Evolutionary conservation across 2,329 filamentous ascomycete genomes (phyloP).

Genomic region (Alternaria gansuensis): DNA sequence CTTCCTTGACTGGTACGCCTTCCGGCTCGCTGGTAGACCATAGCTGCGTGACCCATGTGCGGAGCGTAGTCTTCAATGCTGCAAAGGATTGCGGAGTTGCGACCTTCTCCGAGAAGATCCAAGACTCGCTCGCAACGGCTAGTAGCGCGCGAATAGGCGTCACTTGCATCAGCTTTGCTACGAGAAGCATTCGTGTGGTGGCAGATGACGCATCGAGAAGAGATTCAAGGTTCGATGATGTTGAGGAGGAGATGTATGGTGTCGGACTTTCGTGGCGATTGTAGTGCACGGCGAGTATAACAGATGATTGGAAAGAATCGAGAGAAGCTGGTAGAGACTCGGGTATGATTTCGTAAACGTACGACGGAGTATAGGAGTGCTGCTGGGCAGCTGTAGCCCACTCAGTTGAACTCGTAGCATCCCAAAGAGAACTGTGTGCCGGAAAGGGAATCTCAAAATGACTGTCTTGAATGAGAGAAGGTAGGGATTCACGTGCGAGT

Average conservation of each 20-base stretch:
- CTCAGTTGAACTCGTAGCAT: conserved; percentile 36
- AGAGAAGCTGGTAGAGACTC: conserved; percentile 23
- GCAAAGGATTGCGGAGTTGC: conserved; percentile 45
- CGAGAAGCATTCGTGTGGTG: conserved; percentile 46
- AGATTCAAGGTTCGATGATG: conserved; percentile 32
- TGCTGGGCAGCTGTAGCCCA: conserved; percentile 40
- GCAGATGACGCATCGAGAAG: conserved; percentile 36
- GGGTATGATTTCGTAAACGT: conserved; percentile 39
- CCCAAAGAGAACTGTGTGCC: conserved; percentile 49
- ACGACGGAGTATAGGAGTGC: conserved; percentile 29
- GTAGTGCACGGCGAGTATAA: conserved; percentile 50
- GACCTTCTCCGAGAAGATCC: conserved; percentile 57
- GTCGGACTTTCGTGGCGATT: conserved; percentile 33
- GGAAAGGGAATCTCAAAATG: conserved; percentile 53
- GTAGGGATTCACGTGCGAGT: conserved; percentile 37
- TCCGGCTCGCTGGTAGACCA: conserved; percentile 31
- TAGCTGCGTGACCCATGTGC: conserved; percentile 49
- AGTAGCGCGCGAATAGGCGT: conserved; percentile 55
- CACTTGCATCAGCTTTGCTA: conserved; percentile 50
- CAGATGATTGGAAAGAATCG: conserved; percentile 50
- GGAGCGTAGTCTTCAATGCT: conserved; percentile 43
- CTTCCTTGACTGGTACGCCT: conserved; percentile 32
- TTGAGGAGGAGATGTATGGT: conserved; percentile 25
- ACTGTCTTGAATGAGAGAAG: conserved; percentile 29
- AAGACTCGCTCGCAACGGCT: conserved; percentile 57